Conservation (phyloP, 2,329 filamentous ascomycete species). For the Alternaria sp. region DNA sequence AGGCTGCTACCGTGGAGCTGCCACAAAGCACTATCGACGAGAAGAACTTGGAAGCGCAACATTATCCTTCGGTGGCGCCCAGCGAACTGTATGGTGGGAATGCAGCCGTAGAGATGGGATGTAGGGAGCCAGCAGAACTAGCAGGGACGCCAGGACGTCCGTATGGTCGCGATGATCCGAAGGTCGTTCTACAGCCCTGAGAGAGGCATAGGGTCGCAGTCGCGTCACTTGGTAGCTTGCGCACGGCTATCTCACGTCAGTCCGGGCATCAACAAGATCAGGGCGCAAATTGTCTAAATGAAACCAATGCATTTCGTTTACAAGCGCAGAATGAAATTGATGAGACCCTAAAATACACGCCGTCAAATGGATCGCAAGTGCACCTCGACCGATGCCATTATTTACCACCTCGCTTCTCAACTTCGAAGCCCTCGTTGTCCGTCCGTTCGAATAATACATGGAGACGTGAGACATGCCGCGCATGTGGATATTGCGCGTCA, state of each 20-base stretch:
- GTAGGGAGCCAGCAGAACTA: not conserved
- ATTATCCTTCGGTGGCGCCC: not conserved
- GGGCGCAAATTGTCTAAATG: not conserved
- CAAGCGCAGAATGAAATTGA: constrained; percentile 38
- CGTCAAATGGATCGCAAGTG: constrained; percentile 43
- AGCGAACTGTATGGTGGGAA: not conserved
- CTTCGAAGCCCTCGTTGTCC: constrained; percentile 13
- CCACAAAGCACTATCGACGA: not conserved
- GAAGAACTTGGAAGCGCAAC: not conserved
- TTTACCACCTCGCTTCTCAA: constrained; percentile 30
- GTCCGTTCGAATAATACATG: constrained; percentile 36
- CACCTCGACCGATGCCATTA: constrained; percentile 41
- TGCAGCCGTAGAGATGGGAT: not conserved
- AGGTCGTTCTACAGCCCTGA: not conserved
- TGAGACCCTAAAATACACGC: constrained; percentile 46
- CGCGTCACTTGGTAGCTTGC: not conserved
- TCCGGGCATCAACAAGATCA: not conserved
- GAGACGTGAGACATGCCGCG: constrained; percentile 45
- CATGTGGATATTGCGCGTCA: constrained; percentile 32
- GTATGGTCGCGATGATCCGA: not conserved
- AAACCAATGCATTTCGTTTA: constrained; percentile 43
- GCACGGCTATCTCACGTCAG: not conserved
- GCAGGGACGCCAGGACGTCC: not conserved
- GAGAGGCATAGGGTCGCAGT: not conserved
- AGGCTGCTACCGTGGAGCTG: not conserved